phyloP scores from a whole-genome alignment of 306 rosid species.

The Nissolia schottii region DNA sequence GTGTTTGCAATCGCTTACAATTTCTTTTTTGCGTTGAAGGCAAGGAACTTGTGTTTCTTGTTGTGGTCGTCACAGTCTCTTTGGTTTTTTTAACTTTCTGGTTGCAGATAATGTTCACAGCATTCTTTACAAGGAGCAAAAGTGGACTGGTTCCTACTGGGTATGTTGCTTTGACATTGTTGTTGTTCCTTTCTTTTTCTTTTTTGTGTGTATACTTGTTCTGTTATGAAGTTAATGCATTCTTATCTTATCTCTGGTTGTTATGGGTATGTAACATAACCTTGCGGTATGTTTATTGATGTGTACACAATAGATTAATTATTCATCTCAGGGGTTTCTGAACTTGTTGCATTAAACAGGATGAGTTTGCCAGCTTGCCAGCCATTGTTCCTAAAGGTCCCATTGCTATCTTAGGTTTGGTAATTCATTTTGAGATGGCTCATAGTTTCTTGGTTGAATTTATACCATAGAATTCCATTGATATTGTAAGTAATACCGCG shows the following conservation, averaged over 20 bases:
- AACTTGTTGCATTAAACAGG: conserved; percentile 51
- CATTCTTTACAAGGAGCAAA: conserved; percentile 62
- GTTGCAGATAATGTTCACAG: conserved; percentile 78
- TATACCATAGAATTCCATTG: conserved; percentile 2
- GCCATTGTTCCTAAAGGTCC: conserved; percentile 90
- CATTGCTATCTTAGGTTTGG: conserved; percentile 91
- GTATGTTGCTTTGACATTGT: conserved; percentile 32
- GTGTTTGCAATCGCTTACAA: neutral
- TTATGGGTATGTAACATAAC: neutral
- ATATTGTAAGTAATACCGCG: conserved; percentile 6
- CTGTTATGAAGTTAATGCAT: neutral
- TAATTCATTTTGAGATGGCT: conserved; percentile 28
- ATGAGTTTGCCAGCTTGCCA: conserved; percentile 88
- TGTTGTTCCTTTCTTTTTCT: too few species aligned
- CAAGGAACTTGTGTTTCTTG: neutral
- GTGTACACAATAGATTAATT: neutral
- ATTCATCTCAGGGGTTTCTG: conserved; percentile 19
- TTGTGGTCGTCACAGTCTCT: neutral
- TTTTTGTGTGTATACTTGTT: neutral
- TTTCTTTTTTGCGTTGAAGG: neutral
- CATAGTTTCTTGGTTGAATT: conserved; percentile 4
- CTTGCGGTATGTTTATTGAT: neutral
- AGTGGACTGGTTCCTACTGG: conserved; percentile 91
- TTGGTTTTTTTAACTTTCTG: conserved; percentile 5
- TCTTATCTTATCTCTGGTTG: too few species aligned